Evolutionary conservation across 805 yeast species (phyloP).

Genomic region (Ogataea naganishii): DNA sequence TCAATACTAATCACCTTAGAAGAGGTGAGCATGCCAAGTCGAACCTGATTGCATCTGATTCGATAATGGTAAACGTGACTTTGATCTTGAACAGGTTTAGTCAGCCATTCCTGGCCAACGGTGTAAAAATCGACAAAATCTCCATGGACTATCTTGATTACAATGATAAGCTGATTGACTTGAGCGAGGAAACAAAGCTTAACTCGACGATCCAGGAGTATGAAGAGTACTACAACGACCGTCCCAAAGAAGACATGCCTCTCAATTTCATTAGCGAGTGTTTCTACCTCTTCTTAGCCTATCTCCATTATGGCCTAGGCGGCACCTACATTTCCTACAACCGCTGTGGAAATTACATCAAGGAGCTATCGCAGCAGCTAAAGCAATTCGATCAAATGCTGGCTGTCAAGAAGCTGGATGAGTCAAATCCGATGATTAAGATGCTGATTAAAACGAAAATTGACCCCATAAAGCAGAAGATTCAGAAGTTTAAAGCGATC

Average conservation of each 20-base stretch:
- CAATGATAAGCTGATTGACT: slow-evolving; percentile 46
- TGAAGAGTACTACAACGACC: slow-evolving; percentile 39
- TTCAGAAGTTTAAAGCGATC: slow-evolving; percentile 29
- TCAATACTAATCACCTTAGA: slow-evolving; percentile 81
- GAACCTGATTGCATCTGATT: slow-evolving; percentile 61
- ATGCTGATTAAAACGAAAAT: slow-evolving; percentile 19
- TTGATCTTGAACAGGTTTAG: slow-evolving; percentile 62
- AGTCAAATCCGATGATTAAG: slow-evolving; percentile 19
- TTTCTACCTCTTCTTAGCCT: slow-evolving; percentile 71
- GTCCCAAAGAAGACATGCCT: no score
- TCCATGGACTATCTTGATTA: slow-evolving; percentile 57
- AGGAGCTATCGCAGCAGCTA: slow-evolving; percentile 44
- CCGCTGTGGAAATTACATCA: slow-evolving; percentile 39
- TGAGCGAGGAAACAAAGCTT: slow-evolving; percentile 75
- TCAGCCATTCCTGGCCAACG: slow-evolving; percentile 63
- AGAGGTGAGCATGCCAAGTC: slow-evolving; percentile 77
- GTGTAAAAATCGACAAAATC: slow-evolving; percentile 66
- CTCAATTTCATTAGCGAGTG: slow-evolving; percentile 85
- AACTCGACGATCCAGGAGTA: slow-evolving; percentile 71
- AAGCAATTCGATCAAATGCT: slow-evolving; percentile 38
- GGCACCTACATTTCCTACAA: slow-evolving; percentile 58
- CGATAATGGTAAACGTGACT: slow-evolving; percentile 72
- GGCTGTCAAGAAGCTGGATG: slow-evolving; percentile 3
- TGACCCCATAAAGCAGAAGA: slow-evolving; percentile 23
- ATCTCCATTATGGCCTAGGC: slow-evolving; percentile 82